Base-by-base conservation (phyloP, 225 moss, liverwort and hornwort species). In the Lunularia cruciata region DNA sequence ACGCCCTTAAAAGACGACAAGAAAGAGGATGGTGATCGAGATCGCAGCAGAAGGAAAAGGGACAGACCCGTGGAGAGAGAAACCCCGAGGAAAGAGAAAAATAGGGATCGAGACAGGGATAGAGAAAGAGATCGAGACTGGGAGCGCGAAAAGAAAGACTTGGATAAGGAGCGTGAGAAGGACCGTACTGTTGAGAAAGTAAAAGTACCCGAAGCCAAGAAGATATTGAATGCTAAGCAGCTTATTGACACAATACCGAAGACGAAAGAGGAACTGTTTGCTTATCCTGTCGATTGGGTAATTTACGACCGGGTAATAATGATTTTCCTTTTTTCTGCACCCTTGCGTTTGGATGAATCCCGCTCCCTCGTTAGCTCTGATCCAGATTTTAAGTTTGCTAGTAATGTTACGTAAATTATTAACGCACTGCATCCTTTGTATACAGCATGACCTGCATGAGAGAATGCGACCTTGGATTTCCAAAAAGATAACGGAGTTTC, bases 381-480 rank as follows among this genome's bases (percentile, higher is more conserved):
- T 58, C n/a, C 33, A 4, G 6, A 18, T 34, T 9, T 10, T 11
- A 28, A 11, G 56, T 15, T 45, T 10, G 34, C 3, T 9, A 16
- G 0, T 35, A 58, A 19, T 36, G 19, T 58, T 7, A 6, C 6
- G 58, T 22, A 12, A n/a, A n/a, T n/a, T n/a, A n/a, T n/a, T n/a
- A n/a, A n/a, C n/a, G n/a, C n/a, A n/a, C n/a, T n/a, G n/a, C n/a
- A n/a, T n/a, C n/a, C n/a, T n/a, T n/a, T n/a, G n/a, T n/a, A 37
- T 15, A 68, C 87, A 92, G 92, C 95, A 96, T 86, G 90, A 90
- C 51, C 82, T 96, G 23, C 92, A 96, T 67, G 92, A 89, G 73
- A 90, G 83, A 81, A 96, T 96, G 90, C 80, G 90, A 31, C 92
- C 95, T 1, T 96, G 92, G 95, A 87, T 96, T 68, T 82, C 95